Percentiles rank a stretch among this genome's conserved stretches.
phyloP scores from a whole-genome alignment of 2,329 filamentous ascomycete genomes.

The Daldinia sp. region DNA sequence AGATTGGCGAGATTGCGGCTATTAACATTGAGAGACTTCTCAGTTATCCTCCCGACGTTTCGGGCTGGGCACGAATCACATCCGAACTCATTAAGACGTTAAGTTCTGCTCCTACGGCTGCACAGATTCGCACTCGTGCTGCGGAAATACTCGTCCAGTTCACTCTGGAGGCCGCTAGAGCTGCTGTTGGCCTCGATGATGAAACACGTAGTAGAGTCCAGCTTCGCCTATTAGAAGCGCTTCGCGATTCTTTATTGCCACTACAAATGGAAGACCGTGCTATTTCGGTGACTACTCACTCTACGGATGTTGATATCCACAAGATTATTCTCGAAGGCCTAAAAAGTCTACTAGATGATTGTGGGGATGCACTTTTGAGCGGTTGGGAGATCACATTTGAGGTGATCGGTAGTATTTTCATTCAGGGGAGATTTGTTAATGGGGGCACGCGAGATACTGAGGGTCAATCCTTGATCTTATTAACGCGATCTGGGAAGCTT shows the following conservation, averaged over 20 bases:
- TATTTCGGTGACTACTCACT: slow-evolving; percentile 64
- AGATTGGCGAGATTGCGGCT: slow-evolving; percentile 74
- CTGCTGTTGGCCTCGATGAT: slow-evolving; percentile 61
- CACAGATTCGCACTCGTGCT: slow-evolving; percentile 65
- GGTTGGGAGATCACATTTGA: slow-evolving; percentile 90
- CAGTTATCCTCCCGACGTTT: slow-evolving; percentile 69
- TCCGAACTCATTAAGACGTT: slow-evolving; percentile 62
- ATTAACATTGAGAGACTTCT: slow-evolving; percentile 81
- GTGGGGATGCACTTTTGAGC: slow-evolving; percentile 80
- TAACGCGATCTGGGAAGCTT: slow-evolving; percentile 73
- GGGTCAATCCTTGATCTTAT: slow-evolving; percentile 49
- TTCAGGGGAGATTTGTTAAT: slow-evolving; percentile 51
- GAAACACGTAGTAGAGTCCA: slow-evolving; percentile 69
- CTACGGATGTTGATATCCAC: slow-evolving; percentile 81
- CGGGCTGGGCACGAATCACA: slow-evolving; percentile 78
- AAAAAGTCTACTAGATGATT: slow-evolving; percentile 84
- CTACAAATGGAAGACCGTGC: slow-evolving; percentile 64
- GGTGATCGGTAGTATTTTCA: slow-evolving; percentile 84
- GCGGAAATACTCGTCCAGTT: slow-evolving; percentile 70
- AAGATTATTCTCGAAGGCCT: slow-evolving; percentile 80
- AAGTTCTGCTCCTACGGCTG: slow-evolving; percentile 55
- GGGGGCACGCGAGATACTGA: slow-evolving; percentile 47
- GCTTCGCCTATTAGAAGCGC: slow-evolving; percentile 72
- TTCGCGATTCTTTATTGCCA: slow-evolving; percentile 67
- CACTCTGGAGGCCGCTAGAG: slow-evolving; percentile 64